phyloP scores from a whole-genome alignment of 345 rosid genomes.

The Brassica napus region DNA sequence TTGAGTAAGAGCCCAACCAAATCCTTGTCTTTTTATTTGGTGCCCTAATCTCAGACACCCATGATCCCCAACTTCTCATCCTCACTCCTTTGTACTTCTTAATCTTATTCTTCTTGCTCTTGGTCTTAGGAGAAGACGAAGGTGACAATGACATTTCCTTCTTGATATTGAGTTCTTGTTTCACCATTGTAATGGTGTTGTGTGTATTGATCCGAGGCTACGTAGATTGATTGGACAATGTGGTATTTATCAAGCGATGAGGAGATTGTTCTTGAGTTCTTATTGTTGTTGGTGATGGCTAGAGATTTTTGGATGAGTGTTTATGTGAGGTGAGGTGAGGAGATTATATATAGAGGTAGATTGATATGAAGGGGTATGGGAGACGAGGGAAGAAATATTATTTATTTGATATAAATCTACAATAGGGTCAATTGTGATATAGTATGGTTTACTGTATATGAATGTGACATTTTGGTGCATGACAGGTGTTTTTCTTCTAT shows the following conservation, averaged over 20 bases:
- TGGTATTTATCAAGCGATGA: background rate
- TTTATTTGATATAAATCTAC: conserved; percentile 26
- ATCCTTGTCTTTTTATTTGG: conserved; percentile 94
- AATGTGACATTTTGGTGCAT: conserved; percentile 40
- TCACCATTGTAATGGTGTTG: conserved; percentile 30
- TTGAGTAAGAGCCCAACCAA: conserved; percentile 96
- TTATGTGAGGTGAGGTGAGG: conserved; percentile 30
- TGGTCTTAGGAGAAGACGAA: conserved; percentile 23
- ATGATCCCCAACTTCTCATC: conserved; percentile 99
- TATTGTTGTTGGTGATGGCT: conserved; percentile 11
- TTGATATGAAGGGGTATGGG: background rate
- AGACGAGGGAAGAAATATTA: background rate
- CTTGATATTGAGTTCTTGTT: conserved; percentile 29
- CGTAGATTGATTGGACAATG: conserved; percentile 9
- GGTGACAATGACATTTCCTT: conserved; percentile 16
- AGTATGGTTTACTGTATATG: conserved; percentile 36
- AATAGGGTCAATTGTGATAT: conserved; percentile 30
- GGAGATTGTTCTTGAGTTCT: conserved; percentile 22
- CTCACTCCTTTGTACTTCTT: conserved; percentile 95
- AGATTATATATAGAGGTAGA: conserved; percentile 30
- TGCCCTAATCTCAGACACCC: conserved; percentile 97
- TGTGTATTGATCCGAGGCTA: background rate
- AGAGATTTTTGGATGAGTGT: conserved; percentile 21
- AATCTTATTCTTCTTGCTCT: conserved; percentile 48
- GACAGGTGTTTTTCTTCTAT: conserved; percentile 33